Evolutionary conservation across 805 yeast species (phyloP), one percentile per base, ranked within the genome.

Genomic region (Novakomyces olei): DNA sequence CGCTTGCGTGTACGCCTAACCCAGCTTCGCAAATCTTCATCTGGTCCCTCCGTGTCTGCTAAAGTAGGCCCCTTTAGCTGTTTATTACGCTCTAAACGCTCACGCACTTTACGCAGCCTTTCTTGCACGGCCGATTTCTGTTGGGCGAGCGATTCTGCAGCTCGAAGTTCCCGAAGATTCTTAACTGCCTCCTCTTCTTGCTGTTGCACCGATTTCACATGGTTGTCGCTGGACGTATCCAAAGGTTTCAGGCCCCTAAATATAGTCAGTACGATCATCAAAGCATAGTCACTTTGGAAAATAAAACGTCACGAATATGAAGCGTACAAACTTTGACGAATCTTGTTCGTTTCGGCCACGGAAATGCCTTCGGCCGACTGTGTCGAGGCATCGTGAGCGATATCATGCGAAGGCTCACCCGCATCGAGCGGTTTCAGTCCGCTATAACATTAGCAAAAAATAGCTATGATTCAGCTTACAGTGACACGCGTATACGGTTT

Each of bases 401-500:
- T n/a, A n/a, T n/a, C n/a, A n/a, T n/a, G n/a, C n/a, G n/a, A n/a
- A n/a, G n/a, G n/a, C n/a, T n/a, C n/a, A n/a, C n/a, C n/a, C n/a
- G n/a, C n/a, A n/a, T n/a, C n/a, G n/a, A n/a, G n/a, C n/a, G n/a
- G n/a, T n/a, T n/a, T n/a, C n/a, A n/a, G n/a, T n/a, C n/a, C n/a
- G n/a, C n/a, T n/a, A n/a, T n/a, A n/a, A n/a, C n/a, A n/a, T n/a
- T n/a, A n/a, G n/a, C n/a, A n/a, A n/a, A n/a, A n/a, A n/a, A n/a
- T n/a, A n/a, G n/a, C n/a, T n/a, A n/a, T n/a, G 36, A 30, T 30
- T 39, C 42, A 20, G 28, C 35, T 14, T 22, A 33, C 7, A 68
- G 42, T 8, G 63, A 57, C 5, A 51, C 38, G 16, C 79, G 50
- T 5, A 68, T 51, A 40, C 49, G 53, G 43, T 71, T 70, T 0